Evolutionary conservation across 805 yeast species (phyloP).

Genomic region (Yamadazyma endophytica): DNA sequence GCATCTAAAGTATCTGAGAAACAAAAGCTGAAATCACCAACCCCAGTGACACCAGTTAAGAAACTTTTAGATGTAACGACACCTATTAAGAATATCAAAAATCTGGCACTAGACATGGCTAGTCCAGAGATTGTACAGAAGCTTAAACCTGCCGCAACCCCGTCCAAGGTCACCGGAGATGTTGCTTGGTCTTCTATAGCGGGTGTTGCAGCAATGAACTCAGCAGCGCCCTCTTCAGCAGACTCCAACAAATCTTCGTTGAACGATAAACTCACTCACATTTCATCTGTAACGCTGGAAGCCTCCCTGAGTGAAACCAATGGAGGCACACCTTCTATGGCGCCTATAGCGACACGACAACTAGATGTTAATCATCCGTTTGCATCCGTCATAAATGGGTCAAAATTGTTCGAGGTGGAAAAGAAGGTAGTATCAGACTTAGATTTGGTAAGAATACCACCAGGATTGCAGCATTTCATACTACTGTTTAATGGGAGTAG

Average conservation of each 20-base stretch:
- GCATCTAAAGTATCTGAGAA: neutral
- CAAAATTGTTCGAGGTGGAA: slow-evolving; percentile 27
- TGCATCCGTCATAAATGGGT: too few relatives aligned
- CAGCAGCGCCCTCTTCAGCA: slow-evolving; percentile 6
- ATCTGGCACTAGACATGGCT: slow-evolving; percentile 22
- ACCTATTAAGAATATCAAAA: slow-evolving; percentile 9
- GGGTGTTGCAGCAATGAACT: slow-evolving; percentile 23
- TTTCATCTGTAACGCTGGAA: slow-evolving; percentile 3
- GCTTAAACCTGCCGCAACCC: slow-evolving; percentile 53
- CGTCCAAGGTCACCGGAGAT: slow-evolving; percentile 50
- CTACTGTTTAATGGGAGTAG: slow-evolving; percentile 35
- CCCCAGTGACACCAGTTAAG: slow-evolving; percentile 6
- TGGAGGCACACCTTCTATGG: neutral
- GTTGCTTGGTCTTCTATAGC: slow-evolving; percentile 58
- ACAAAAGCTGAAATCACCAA: slow-evolving; percentile 4
- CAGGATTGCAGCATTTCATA: slow-evolving; percentile 40
- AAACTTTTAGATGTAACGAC: slow-evolving; percentile 6
- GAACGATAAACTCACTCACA: slow-evolving; percentile 1
- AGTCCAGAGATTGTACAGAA: slow-evolving; percentile 39
- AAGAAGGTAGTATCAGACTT: slow-evolving; percentile 30
- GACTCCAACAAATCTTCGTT: slow-evolving; percentile 4
- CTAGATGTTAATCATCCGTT: too few relatives aligned
- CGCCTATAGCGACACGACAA: too few relatives aligned
- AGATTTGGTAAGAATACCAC: slow-evolving; percentile 31
- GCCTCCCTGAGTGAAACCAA: slow-evolving; percentile 5